A percentile compares a stretch with the other conserved stretches of the same genome.
Evolutionary conservation across 345 rosid genomes (phyloP).

Genomic region (Pugionium cornutum): DNA sequence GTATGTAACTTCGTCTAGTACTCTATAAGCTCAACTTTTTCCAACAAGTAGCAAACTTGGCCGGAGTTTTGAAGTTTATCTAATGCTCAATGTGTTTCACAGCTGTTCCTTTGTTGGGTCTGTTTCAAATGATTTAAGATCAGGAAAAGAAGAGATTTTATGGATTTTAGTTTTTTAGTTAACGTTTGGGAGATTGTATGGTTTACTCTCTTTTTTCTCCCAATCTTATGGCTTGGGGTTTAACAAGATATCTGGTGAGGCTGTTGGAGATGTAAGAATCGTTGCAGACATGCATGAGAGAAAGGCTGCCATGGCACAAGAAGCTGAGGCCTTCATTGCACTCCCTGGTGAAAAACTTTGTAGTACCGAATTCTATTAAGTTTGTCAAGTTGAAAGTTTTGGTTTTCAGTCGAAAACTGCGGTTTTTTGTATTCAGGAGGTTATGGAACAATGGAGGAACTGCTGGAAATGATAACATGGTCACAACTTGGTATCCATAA

Average conservation of each 20-base stretch:
- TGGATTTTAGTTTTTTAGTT: no score
- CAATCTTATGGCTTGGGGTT: neutral
- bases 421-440: conserved; percentile 57
- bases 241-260: conserved; percentile 81
- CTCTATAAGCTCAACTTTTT: neutral
- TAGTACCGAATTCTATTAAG: no score
- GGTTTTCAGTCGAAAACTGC: no score
- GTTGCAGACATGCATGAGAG: conserved; percentile 96
- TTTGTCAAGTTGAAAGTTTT: no score
- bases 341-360: conserved; percentile 61
- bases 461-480: conserved; percentile 97
- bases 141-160: no score
- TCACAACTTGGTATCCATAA: conserved; percentile 92
- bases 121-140: no score
- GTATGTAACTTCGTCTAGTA: conserved; percentile 42
- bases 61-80: conserved; percentile 4
- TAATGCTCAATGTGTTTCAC: conserved; percentile 7
- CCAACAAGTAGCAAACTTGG: conserved; percentile 1
- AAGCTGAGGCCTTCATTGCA: conserved; percentile 92
- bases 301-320: conserved; percentile 95
- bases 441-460: conserved; percentile 97
- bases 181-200: no score
- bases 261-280: conserved; percentile 79
- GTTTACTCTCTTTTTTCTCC: no score
- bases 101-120: neutral